Percentiles rank a stretch among this genome's conserved stretches.
phyloP scores from a whole-genome alignment of 2,329 filamentous ascomycete species.

The Tolypocladium cylindrosporum region DNA sequence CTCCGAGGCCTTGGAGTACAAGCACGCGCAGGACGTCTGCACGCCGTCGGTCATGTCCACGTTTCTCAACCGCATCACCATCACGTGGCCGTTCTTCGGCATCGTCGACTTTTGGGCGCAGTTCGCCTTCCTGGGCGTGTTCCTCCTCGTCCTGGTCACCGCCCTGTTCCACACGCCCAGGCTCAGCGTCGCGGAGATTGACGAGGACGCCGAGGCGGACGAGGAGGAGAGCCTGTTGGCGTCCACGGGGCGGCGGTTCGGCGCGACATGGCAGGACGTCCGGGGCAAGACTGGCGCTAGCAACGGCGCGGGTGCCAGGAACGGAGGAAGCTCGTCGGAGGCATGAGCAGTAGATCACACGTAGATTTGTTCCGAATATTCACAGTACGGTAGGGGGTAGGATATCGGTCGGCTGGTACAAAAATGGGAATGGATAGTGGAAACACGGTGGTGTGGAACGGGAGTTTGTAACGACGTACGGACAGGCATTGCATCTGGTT shows the following conservation, averaged over 20 bases:
- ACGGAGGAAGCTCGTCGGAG: conserved; percentile 1
- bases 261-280: conserved; percentile 83
- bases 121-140: conserved; percentile 79
- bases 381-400: not conserved
- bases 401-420: not conserved
- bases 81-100: conserved; percentile 94
- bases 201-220: conserved; percentile 82
- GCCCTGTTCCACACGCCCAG: conserved; percentile 72
- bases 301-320: conserved; percentile 7
- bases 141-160: conserved; percentile 70
- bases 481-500: not conserved
- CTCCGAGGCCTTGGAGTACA: conserved; percentile 63
- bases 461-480: not conserved
- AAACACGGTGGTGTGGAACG: not conserved
- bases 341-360: not conserved
- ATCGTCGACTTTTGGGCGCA: conserved; percentile 93
- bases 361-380: not conserved
- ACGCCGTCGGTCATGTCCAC: conserved; percentile 86
- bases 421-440: not conserved
- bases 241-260: conserved; percentile 70
- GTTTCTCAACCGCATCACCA: conserved; percentile 82
- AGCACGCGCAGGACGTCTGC: conserved; percentile 70
- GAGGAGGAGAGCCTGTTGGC: conserved; percentile 90
- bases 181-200: conserved; percentile 65
- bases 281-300: conserved; percentile 38